A percentile compares a stretch with the other conserved stretches of the same genome.
These are phyloP conservation scores for Blepharisma japonicum DNA, from an alignment of 73 alveolate species.

Conservation along the genomic window DNA sequence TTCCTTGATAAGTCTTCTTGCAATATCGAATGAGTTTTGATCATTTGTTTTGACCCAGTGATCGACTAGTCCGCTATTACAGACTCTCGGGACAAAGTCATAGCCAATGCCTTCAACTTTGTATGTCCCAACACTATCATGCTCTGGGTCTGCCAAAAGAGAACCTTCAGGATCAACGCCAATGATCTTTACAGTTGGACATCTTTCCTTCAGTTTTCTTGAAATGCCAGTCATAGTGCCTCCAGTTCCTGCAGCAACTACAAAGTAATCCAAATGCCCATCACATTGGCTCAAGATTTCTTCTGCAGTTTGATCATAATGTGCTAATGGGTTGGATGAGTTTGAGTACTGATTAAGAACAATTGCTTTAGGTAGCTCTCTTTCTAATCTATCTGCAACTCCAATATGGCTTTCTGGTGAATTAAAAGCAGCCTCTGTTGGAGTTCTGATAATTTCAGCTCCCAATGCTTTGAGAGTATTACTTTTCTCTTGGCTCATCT, in stretches of 20 bases:
- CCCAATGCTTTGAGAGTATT: constrained; percentile 91
- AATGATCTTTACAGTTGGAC: constrained; percentile 72
- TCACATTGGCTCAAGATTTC: constrained; percentile 87
- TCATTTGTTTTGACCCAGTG: constrained; percentile 63
- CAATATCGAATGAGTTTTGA: constrained; percentile 62
- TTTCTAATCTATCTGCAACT: constrained; percentile 52
- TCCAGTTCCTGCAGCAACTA: constrained; percentile 95
- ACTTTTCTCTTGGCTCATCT: constrained; percentile 89
- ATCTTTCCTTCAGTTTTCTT: constrained; percentile 87
- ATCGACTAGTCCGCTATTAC: constrained; percentile 72
- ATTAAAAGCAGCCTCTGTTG: constrained; percentile 66
- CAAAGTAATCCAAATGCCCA: constrained; percentile 82
- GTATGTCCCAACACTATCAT: constrained; percentile 45
- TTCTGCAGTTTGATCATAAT: constrained; percentile 94
- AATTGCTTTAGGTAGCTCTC: constrained; percentile 59
- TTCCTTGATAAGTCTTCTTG: constrained; percentile 71
- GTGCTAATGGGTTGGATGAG: constrained; percentile 94
- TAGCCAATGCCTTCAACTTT: constrained; percentile 88
- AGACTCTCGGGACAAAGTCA: constrained; percentile 78
- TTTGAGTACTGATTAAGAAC: constrained; percentile 84
- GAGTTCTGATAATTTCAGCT: constrained; percentile 88
- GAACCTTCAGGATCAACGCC: constrained; percentile 97
- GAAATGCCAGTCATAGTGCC: constrained; percentile 96
- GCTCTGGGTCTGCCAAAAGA: constrained; percentile 69
- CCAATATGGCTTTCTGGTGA: constrained; percentile 47